These are phyloP conservation scores for Larix kaempferi DNA, from an alignment of 75 land plant species.

Conservation along the genomic window DNA sequence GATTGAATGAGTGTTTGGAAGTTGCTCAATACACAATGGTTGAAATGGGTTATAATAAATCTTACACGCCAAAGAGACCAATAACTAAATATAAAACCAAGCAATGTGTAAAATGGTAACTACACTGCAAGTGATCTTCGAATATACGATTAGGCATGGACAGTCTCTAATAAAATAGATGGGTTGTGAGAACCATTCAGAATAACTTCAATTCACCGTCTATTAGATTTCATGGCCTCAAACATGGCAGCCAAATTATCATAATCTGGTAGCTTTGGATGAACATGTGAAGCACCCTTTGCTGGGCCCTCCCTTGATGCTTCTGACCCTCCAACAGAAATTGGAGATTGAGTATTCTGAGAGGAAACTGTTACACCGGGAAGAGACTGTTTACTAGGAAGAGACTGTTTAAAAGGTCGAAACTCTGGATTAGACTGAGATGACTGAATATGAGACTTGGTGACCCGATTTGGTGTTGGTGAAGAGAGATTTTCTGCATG, in stretches of 20 bases:
- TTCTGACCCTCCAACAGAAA: slow-evolving; percentile 6
- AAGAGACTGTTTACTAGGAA: slow-evolving; percentile 16
- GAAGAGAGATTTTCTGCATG: neutral
- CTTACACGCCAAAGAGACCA: no score
- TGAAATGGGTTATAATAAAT: no score
- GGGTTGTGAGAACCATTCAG: neutral
- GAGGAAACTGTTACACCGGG: neutral
- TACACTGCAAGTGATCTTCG: neutral
- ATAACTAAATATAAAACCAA: no score
- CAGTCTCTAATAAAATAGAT: neutral
- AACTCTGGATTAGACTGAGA: neutral
- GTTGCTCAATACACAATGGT: no score
- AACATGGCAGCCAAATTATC: slow-evolving; percentile 39
- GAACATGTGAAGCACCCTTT: slow-evolving; percentile 50
- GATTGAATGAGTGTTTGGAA: no score
- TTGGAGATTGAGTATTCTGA: slow-evolving; percentile 12
- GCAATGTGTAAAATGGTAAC: neutral
- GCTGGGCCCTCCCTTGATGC: slow-evolving; percentile 12
- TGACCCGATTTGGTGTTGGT: neutral
- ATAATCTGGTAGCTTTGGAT: slow-evolving; percentile 77
- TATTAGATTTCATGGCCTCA: slow-evolving; percentile 21
- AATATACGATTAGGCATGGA: neutral
- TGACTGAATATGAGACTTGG: neutral
- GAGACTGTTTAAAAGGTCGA: slow-evolving; percentile 10
- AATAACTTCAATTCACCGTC: slow-evolving; percentile 4